Evolutionary conservation across 2,329 filamentous ascomycete species (phyloP).

Genomic region (Neofusicoccum umdonicola): DNA sequence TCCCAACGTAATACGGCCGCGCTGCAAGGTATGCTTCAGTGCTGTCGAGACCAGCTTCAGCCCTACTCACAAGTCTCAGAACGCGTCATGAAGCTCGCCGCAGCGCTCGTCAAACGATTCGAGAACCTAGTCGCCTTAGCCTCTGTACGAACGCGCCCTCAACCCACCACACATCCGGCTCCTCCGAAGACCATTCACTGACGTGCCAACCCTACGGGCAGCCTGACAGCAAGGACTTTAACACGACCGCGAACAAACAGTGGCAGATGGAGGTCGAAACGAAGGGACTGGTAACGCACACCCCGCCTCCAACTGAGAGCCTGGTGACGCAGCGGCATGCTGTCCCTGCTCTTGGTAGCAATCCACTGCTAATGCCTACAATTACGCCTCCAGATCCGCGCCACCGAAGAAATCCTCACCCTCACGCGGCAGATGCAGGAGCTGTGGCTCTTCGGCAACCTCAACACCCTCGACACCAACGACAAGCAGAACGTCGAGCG

Average conservation of each 20-base stretch:
- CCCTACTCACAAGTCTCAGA: slow-evolving; percentile 24
- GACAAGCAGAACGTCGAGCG: slow-evolving; percentile 23
- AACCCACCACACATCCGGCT: no score
- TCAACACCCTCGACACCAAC: slow-evolving; percentile 50
- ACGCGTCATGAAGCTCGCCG: slow-evolving; percentile 40
- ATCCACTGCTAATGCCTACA: neutral
- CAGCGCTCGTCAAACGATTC: slow-evolving; percentile 50
- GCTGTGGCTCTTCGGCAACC: slow-evolving; percentile 64
- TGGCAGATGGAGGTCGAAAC: slow-evolving; percentile 60
- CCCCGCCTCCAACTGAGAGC: no score
- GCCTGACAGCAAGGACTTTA: slow-evolving; percentile 52
- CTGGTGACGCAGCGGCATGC: no score
- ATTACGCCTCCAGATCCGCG: slow-evolving; percentile 46
- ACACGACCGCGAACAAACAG: slow-evolving; percentile 55
- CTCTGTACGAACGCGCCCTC: slow-evolving; percentile 36
- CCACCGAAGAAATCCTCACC: slow-evolving; percentile 60
- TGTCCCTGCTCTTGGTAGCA: no score
- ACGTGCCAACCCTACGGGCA: slow-evolving; percentile 24
- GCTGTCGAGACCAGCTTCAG: neutral
- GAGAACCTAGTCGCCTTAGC: slow-evolving; percentile 56
- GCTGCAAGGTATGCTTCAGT: slow-evolving; percentile 31
- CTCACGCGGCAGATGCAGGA: slow-evolving; percentile 64
- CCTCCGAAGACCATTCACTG: neutral
- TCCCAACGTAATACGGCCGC: slow-evolving; percentile 43
- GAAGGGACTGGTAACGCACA: slow-evolving; percentile 51